These are phyloP conservation scores for Madurella mycetomatis DNA, from an alignment of 2,329 filamentous ascomycete species.

Conservation along the genomic window DNA sequence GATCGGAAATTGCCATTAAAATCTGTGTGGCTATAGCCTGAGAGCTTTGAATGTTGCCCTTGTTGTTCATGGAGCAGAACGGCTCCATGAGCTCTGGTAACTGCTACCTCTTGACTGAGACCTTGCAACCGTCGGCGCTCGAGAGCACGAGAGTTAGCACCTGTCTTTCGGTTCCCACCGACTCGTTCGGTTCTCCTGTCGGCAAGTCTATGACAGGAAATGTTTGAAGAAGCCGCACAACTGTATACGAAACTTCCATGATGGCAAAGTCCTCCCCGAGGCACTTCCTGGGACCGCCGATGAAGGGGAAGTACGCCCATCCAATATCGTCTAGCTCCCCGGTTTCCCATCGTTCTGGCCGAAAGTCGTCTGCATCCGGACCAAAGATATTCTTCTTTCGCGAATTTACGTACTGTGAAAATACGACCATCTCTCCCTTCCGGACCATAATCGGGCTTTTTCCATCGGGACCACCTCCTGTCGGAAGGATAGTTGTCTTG, in stretches of 20 bases:
- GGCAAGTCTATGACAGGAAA: conserved; percentile 19
- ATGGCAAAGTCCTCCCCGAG: conserved; percentile 32
- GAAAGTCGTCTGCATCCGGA: conserved; percentile 33
- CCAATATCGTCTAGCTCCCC: conserved; percentile 25
- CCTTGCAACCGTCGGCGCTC: conserved; percentile 17
- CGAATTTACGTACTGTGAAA: conserved; percentile 31
- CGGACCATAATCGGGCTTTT: conserved; percentile 30
- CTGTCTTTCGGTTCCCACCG: conserved; percentile 24
- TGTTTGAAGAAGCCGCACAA: conserved; percentile 18
- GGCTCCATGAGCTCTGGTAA: no score
- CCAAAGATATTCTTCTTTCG: conserved; percentile 35
- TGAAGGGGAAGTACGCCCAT: conserved; percentile 36
- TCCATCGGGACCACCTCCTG: conserved; percentile 35
- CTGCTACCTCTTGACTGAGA: neutral
- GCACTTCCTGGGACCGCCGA: conserved; percentile 35
- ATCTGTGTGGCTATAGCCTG: no score
- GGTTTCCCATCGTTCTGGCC: conserved; percentile 36
- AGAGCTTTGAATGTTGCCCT: no score
- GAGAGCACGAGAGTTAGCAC: conserved; percentile 24
- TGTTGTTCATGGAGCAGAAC: no score
- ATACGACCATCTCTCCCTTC: conserved; percentile 29
- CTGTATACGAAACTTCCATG: conserved; percentile 23
- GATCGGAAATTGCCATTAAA: no score
- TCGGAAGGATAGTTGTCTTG: conserved; percentile 32
- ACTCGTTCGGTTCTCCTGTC: conserved; percentile 13